A percentile compares a stretch with the other conserved stretches of the same genome.
Evolutionary conservation across 1,284 basidiomycete species (phyloP).

Genomic region (Melanopsichium pennsylvanicum): DNA sequence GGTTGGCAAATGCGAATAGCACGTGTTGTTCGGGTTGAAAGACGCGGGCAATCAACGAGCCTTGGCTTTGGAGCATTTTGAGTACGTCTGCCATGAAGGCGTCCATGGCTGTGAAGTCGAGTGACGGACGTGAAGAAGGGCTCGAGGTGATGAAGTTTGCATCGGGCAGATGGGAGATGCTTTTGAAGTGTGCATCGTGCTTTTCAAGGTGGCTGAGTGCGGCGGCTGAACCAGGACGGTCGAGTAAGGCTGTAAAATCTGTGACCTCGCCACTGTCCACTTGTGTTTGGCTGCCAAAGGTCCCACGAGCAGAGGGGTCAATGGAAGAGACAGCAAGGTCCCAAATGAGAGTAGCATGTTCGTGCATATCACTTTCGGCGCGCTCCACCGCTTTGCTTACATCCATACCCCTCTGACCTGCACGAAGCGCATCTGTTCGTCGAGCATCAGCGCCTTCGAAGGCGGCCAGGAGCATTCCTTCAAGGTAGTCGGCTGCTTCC

Average conservation of each 20-base stretch:
- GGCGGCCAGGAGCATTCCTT: slow-evolving; percentile 79
- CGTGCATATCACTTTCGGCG: slow-evolving; percentile 34
- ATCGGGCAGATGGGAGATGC: slow-evolving; percentile 76
- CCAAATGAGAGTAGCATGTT: slow-evolving; percentile 36
- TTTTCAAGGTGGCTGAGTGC: slow-evolving; percentile 83
- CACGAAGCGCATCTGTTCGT: slow-evolving; percentile 58
- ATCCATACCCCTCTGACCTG: slow-evolving; percentile 40
- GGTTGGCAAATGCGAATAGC: slow-evolving; percentile 77
- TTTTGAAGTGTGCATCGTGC: slow-evolving; percentile 87
- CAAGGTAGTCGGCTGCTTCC: slow-evolving; percentile 79
- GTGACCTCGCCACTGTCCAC: slow-evolving; percentile 82
- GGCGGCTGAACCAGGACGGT: slow-evolving; percentile 28
- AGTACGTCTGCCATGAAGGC: slow-evolving; percentile 80
- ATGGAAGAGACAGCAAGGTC: slow-evolving; percentile 21
- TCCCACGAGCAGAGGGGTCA: not conserved
- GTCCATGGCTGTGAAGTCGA: slow-evolving; percentile 93
- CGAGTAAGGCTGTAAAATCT: slow-evolving; percentile 76
- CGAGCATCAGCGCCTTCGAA: slow-evolving; percentile 83
- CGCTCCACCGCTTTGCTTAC: slow-evolving; percentile 38
- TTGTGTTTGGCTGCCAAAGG: too few species aligned
- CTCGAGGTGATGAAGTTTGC: slow-evolving; percentile 70
- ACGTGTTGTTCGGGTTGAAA: slow-evolving; percentile 82
- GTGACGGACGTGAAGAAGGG: slow-evolving; percentile 54
- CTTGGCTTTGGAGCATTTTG: slow-evolving; percentile 74
- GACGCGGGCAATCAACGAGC: slow-evolving; percentile 79